Percentiles rank a stretch among this genome's conserved stretches.
Conservation (phyloP, 2,329 filamentous ascomycete genomes). For the Epichloe elymi region DNA sequence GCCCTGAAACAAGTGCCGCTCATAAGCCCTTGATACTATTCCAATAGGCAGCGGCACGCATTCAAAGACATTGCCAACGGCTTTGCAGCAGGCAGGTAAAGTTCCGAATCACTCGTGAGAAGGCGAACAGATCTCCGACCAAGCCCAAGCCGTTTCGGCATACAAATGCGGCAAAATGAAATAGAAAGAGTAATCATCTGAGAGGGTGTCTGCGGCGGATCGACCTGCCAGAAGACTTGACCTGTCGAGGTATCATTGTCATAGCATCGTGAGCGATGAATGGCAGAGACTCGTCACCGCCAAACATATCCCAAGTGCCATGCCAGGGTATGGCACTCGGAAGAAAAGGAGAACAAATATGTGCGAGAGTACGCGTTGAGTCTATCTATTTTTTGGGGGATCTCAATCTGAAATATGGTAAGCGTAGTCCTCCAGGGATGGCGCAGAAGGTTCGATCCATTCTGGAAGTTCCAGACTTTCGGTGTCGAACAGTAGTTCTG, state of each 20-base stretch:
- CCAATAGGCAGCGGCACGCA: not conserved
- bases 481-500: conserved; percentile 5
- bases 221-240: not conserved
- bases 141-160: not conserved
- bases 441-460: conserved; percentile 6
- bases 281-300: conserved; percentile 2
- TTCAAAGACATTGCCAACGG: not conserved
- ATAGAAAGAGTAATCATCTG: not conserved
- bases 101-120: not conserved
- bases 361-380: not conserved
- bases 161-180: not conserved
- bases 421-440: conserved; percentile 5
- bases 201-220: not conserved
- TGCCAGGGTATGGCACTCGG: not conserved
- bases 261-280: conserved; percentile 1
- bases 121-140: not conserved
- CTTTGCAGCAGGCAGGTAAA: not conserved
- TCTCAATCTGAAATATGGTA: conserved; percentile 4
- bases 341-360: not conserved
- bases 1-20: not conserved
- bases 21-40: not conserved
- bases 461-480: conserved; percentile 4
- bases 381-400: not conserved
- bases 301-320: not conserved
- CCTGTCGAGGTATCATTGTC: conserved; percentile 2